These are phyloP conservation scores for Dioszegia hungarica DNA, from an alignment of 768 basidiomycete species.

Conservation along the genomic window DNA sequence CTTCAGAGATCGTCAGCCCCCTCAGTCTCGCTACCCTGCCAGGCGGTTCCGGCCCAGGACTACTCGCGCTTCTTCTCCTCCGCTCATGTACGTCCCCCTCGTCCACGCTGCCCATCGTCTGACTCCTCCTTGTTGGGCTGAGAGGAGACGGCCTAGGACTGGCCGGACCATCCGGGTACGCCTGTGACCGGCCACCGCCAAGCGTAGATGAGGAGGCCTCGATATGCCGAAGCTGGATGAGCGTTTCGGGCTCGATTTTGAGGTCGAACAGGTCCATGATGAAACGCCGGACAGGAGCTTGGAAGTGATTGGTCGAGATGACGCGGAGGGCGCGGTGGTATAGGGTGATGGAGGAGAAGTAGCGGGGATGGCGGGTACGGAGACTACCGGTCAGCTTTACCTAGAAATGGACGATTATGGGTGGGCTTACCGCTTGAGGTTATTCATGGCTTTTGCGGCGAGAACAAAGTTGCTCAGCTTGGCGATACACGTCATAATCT, in stretches of 20 bases:
- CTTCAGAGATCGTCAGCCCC: constrained; percentile 14
- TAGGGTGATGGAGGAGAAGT: constrained; percentile 72
- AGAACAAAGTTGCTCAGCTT: constrained; percentile 94
- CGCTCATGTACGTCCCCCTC: not conserved
- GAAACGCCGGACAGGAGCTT: constrained; percentile 85
- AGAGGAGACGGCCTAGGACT: not conserved
- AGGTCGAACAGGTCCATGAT: constrained; percentile 88
- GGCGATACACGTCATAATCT: constrained; percentile 81
- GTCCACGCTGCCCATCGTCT: not conserved
- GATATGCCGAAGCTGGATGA: constrained; percentile 14
- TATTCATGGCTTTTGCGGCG: constrained; percentile 86
- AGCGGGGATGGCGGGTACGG: constrained; percentile 55
- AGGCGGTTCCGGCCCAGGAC: constrained; percentile 16
- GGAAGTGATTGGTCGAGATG: constrained; percentile 83
- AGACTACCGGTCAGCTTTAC: constrained; percentile 18
- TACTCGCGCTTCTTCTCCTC: constrained; percentile 13
- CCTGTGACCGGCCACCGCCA: not conserved
- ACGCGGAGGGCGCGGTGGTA: constrained; percentile 80
- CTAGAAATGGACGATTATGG: not conserved
- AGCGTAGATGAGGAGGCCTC: not conserved
- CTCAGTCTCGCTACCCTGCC: constrained; percentile 2
- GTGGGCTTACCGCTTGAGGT: constrained; percentile 68
- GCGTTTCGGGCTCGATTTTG: constrained; percentile 53
- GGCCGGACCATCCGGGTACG: not conserved
- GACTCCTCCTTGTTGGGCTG: not conserved